Percentiles rank a stretch among this genome's conserved stretches.
phyloP scores from a whole-genome alignment of 192 early-diverging fungal species.

The Coemansia guatemalensis region DNA sequence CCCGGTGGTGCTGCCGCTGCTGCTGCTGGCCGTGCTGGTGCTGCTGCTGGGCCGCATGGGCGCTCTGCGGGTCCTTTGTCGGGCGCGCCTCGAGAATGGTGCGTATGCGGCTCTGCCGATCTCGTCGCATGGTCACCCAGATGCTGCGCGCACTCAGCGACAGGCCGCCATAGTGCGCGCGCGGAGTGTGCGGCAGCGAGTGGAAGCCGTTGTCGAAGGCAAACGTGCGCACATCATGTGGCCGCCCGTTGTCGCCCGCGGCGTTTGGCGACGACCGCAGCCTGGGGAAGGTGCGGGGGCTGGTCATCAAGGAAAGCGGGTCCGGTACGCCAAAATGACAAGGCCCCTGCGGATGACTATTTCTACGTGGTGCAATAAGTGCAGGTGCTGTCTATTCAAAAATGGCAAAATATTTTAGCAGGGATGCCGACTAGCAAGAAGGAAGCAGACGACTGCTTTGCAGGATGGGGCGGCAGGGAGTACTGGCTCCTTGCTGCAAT shows the following conservation, averaged over 20 bases:
- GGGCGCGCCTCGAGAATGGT: constrained; percentile 28
- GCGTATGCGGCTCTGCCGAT: constrained; percentile 28
- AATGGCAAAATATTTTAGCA: background rate
- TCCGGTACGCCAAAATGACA: background rate
- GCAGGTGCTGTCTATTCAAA: background rate
- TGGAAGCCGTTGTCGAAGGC: constrained; percentile 17
- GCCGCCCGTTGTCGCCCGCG: background rate
- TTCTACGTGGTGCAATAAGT: constrained; percentile 1
- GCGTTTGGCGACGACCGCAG: constrained; percentile 36
- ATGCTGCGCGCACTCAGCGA: constrained; percentile 20
- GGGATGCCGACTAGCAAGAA: background rate
- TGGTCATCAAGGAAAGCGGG: constrained; percentile 16
- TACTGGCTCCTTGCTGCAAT: background rate
- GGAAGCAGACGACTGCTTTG: background rate
- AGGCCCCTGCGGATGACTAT: background rate
- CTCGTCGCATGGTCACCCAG: constrained; percentile 36
- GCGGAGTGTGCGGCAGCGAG: constrained; percentile 40
- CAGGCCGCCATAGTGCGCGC: constrained; percentile 11
- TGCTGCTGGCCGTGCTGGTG: background rate
- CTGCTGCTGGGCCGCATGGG: constrained; percentile 1
- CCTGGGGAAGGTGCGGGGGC: constrained; percentile 28
- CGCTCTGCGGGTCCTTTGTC: constrained; percentile 7
- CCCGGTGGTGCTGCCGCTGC: background rate
- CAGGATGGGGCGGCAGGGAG: background rate
- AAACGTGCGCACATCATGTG: constrained; percentile 16